Evolutionary conservation across 2,329 filamentous ascomycete species (phyloP), one percentile per base, ranked within the genome.

Genomic region (Aspergillus fijiensis): DNA sequence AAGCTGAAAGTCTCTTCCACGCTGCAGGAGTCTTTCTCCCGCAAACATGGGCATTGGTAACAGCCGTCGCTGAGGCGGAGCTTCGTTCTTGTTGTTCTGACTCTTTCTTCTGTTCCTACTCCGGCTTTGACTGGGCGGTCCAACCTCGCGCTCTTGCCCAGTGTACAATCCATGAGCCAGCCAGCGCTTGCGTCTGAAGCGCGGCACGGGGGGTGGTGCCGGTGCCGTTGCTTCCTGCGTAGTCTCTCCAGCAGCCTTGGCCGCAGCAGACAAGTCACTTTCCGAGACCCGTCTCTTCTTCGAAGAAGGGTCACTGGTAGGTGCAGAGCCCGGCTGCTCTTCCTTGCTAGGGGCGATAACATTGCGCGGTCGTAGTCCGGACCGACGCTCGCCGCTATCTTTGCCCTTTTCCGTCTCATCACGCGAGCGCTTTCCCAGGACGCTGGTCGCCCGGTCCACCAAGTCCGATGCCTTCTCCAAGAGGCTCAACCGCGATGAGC

Each of bases 91-190:
- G 60, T 67, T 67, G 60, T 67, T 67, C 55, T 65, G 64, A 27
- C 66, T 69, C 29, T 67, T 71, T 42, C 72, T 74, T 68, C 75
- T 68, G 60, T 69, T 72, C 60, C 74, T 77, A 62, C 77, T 82
- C 61, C 79, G 78, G 61, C 77, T 80, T 65, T 83, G 82, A 52
- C 80, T 80, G 12, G 81, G 72, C 54, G 80, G 77, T 54, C 79
- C 72, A 57, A 82, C 76, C 45, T 79, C 77, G 21, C 76, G 77
- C 31, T 87, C 82, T 74, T 97, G 94, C 29, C 95, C 95, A 0
- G 91, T 88, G 70, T 96, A 98, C 14, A 98, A 81, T 10, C 94
- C 95, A 73, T 92, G 90, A 55, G 83, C 81, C 57, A 96, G 81
- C 85, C 90, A 98, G 66, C 87, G 87, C 80, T 96, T 96, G 55